These are phyloP conservation scores for Guillardia theta DNA, from an alignment of 78 protist genomes.

Conservation along the genomic window DNA sequence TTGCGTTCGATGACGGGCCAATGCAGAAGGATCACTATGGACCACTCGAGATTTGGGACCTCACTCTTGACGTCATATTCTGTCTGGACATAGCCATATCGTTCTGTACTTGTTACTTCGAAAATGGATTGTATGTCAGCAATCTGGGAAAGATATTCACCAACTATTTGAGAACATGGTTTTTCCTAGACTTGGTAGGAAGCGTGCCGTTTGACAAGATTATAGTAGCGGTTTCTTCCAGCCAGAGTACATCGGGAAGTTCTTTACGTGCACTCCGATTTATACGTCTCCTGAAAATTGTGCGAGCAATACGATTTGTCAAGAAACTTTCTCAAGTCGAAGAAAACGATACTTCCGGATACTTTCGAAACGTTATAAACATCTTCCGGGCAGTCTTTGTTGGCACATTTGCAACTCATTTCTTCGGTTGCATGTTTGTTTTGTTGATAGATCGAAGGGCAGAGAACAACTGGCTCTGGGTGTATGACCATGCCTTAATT, in stretches of 20 bases:
- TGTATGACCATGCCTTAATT: not conserved
- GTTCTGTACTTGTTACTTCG: not conserved
- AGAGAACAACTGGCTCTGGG: not conserved
- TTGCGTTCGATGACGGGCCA: too few relatives aligned
- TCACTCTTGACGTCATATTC: not conserved
- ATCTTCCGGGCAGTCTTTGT: not conserved
- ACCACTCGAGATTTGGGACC: not conserved
- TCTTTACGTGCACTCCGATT: too few relatives aligned
- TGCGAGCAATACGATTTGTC: not conserved
- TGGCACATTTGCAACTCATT: not conserved
- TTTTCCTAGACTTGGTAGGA: not conserved
- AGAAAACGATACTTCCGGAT: not conserved
- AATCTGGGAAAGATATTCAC: not conserved
- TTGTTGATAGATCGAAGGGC: not conserved
- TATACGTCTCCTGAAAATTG: not conserved
- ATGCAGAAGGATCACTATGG: not conserved
- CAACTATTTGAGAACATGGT: not conserved
- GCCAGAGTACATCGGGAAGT: too few relatives aligned
- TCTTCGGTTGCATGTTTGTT: not conserved
- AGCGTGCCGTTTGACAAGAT: constrained; percentile 3
- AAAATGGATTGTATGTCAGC: not conserved
- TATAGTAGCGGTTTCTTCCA: too few relatives aligned
- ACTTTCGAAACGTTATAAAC: not conserved
- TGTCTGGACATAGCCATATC: not conserved
- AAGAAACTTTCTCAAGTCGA: not conserved